These are phyloP conservation scores for Sporodiniella umbellata DNA, from an alignment of 371 early-diverging fungal species.

Conservation along the genomic window DNA sequence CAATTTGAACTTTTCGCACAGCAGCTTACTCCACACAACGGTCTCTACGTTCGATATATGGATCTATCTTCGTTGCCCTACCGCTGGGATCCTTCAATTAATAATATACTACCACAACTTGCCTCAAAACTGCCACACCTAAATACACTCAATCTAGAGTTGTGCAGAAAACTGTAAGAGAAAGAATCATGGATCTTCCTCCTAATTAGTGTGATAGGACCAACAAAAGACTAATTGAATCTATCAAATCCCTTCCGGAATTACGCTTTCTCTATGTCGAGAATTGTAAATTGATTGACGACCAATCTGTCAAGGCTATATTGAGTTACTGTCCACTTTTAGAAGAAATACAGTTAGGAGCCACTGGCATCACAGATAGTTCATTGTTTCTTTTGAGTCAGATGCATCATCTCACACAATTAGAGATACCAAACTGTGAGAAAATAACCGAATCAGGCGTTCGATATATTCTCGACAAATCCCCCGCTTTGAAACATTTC, in stretches of 20 bases:
- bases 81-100: slow-evolving; percentile 14
- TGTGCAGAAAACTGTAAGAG: slow-evolving; percentile 8
- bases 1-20: slow-evolving; percentile 9
- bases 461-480: slow-evolving; percentile 1
- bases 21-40: slow-evolving; percentile 1
- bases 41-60: slow-evolving; percentile 4
- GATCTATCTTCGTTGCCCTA: slow-evolving; percentile 20
- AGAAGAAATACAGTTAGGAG: slow-evolving; percentile 12
- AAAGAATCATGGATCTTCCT: not conserved
- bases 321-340: slow-evolving; percentile 6
- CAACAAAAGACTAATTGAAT: slow-evolving; percentile 6
- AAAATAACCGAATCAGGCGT: slow-evolving; percentile 15
- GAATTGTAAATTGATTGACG: slow-evolving; percentile 12
- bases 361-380: slow-evolving; percentile 14
- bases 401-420: slow-evolving; percentile 1
- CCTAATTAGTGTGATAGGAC: slow-evolving; percentile 1
- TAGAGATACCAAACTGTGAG: slow-evolving; percentile 10
- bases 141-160: slow-evolving; percentile 16
- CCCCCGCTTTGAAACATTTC: slow-evolving; percentile 8
- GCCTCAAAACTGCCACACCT: slow-evolving; percentile 12
- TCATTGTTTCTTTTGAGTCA: slow-evolving; percentile 7
- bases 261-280: slow-evolving; percentile 12
- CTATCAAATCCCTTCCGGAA: slow-evolving; percentile 8
- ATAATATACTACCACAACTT: not conserved
- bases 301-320: slow-evolving; percentile 4